phyloP scores from a whole-genome alignment of 345 rosid genomes.

The Salix koriyanagi region DNA sequence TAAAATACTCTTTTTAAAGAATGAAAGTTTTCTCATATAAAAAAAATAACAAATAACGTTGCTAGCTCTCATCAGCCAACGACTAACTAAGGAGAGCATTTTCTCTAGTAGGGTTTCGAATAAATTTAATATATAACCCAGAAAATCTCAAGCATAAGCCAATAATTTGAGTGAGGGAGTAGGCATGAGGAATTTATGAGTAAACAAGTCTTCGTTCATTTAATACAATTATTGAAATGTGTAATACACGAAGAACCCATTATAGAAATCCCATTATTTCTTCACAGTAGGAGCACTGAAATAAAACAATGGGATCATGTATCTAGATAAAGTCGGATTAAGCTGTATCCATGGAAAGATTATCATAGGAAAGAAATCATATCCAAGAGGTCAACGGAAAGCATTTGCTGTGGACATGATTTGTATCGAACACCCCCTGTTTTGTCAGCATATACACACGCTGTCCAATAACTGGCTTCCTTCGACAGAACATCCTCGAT shows the following conservation, averaged over 20 bases:
- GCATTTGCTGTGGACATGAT: background rate
- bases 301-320: slow-evolving; percentile 2
- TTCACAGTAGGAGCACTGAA: slow-evolving; percentile 13
- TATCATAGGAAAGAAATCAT: background rate
- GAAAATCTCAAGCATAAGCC: background rate
- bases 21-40: no score
- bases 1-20: no score
- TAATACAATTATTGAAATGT: slow-evolving; percentile 14
- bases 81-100: background rate
- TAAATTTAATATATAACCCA: no score
- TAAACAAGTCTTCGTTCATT: background rate
- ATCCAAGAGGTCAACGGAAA: background rate
- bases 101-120: no score
- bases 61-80: slow-evolving; percentile 7
- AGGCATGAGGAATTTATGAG: slow-evolving; percentile 3
- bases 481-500: no score
- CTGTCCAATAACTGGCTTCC: no score
- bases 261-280: background rate
- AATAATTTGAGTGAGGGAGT: slow-evolving; percentile 13
- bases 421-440: no score
- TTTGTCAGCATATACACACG: no score
- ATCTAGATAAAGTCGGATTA: no score
- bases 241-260: slow-evolving; percentile 15
- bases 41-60: no score
- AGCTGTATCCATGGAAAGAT: background rate